phyloP scores from a whole-genome alignment of 768 basidiomycete genomes.

The Boletus reticulatus region DNA sequence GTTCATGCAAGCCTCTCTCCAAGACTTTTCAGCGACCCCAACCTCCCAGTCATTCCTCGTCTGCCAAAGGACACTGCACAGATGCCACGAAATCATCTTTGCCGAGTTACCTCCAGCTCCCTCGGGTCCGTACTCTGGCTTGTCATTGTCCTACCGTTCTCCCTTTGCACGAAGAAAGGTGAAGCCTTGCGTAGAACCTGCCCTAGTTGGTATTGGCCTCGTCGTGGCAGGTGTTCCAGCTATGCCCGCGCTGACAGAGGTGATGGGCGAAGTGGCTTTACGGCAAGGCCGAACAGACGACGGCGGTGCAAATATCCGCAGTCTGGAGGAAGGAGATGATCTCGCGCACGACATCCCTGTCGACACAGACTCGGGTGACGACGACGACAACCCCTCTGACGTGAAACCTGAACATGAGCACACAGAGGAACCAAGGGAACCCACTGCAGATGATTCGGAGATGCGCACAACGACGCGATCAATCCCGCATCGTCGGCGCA shows the following conservation, averaged over 20 bases:
- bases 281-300: conserved; percentile 85
- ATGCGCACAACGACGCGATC: conserved; percentile 10
- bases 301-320: conserved; percentile 47
- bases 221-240: conserved; percentile 74
- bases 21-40: conserved; percentile 57
- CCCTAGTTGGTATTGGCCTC: conserved; percentile 81
- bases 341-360: conserved; percentile 28
- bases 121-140: conserved; percentile 63
- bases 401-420: conserved; percentile 35
- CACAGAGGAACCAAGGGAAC: conserved; percentile 11
- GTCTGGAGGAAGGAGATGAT: conserved; percentile 46
- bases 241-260: conserved; percentile 70
- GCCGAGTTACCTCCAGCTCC: conserved; percentile 72
- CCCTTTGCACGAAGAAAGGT: conserved; percentile 61
- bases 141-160: conserved; percentile 48
- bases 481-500: conserved; percentile 39
- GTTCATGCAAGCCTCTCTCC: conserved; percentile 97
- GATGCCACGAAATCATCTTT: conserved; percentile 96
- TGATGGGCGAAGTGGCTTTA: conserved; percentile 79
- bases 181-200: conserved; percentile 68
- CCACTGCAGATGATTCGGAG: conserved; percentile 12
- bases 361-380: conserved; percentile 27
- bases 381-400: conserved; percentile 46
- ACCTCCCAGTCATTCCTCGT: conserved; percentile 81
- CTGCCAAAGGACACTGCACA: conserved; percentile 87